These are phyloP conservation scores for Tetrastigma voinierianum DNA, from an alignment of 164 flowering plant genomes.

Conservation along the genomic window DNA sequence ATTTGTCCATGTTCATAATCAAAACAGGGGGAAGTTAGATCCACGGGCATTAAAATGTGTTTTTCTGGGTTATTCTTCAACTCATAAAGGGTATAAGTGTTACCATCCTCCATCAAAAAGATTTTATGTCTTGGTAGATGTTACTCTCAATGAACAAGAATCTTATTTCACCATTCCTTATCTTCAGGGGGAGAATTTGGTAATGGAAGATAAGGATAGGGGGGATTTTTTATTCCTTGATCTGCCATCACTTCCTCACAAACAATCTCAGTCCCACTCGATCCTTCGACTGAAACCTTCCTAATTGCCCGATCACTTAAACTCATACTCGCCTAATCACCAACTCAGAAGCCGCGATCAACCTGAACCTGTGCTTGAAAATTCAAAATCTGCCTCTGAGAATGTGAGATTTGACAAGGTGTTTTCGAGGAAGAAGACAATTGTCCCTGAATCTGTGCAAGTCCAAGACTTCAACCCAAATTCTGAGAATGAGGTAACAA, in stretches of 20 bases:
- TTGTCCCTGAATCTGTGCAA: conserved; percentile 6
- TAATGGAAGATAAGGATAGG: conserved; percentile 11
- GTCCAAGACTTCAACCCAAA: conserved; percentile 6
- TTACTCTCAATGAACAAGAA: conserved; percentile 9
- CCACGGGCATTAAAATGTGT: not conserved
- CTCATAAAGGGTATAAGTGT: too few species aligned
- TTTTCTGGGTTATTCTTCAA: too few species aligned
- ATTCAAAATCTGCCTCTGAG: not conserved
- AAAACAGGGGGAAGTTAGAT: conserved; percentile 13
- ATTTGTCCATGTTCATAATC: conserved; percentile 12
- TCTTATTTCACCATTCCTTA: conserved; percentile 9
- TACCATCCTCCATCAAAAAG: conserved; percentile 7
- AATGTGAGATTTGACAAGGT: conserved; percentile 10
- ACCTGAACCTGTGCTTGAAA: not conserved
- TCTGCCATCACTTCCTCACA: conserved; percentile 2
- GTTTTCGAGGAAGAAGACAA: conserved; percentile 10
- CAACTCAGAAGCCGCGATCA: too few species aligned
- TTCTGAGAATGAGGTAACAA: conserved; percentile 7
- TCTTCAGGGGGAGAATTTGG: conserved; percentile 15
- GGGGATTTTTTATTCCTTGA: not conserved
- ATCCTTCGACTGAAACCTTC: too few species aligned
- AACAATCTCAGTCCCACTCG: not conserved
- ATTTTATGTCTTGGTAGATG: conserved; percentile 9
- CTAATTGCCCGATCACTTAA: too few species aligned
- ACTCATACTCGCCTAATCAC: too few species aligned